Percentiles rank a stretch among this genome's conserved stretches.
Evolutionary conservation across 768 basidiomycete species (phyloP).

Genomic region (Pleurotus platypus): DNA sequence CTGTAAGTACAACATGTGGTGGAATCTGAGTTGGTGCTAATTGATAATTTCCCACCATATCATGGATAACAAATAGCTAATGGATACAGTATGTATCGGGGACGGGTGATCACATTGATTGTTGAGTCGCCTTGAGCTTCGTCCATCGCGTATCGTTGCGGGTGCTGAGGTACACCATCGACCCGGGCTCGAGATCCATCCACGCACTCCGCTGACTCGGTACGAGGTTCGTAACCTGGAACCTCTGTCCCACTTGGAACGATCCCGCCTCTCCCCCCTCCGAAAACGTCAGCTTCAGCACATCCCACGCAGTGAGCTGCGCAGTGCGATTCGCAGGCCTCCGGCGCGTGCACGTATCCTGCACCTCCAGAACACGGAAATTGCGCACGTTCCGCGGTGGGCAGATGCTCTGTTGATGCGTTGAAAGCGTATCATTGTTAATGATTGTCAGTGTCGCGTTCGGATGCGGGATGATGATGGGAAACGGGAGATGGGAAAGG

Average conservation of each 20-base stretch:
- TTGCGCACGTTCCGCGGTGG: conserved; percentile 73
- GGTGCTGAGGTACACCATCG: conserved; percentile 70
- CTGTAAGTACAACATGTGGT: too few species aligned
- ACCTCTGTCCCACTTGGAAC: conserved; percentile 64
- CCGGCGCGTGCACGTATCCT: conserved; percentile 56
- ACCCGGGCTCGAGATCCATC: conserved; percentile 56
- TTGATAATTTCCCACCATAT: not conserved
- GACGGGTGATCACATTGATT: not conserved
- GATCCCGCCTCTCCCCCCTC: conserved; percentile 47
- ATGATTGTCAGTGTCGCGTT: not conserved
- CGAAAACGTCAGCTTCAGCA: conserved; percentile 41
- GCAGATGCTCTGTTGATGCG: conserved; percentile 44
- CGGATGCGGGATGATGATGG: not conserved
- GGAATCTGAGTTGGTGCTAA: not conserved
- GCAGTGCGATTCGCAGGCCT: conserved; percentile 56
- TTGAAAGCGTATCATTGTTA: not conserved
- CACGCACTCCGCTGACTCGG: conserved; percentile 72
- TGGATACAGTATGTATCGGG: not conserved
- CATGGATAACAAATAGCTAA: not conserved
- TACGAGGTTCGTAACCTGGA: conserved; percentile 70
- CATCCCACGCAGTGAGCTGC: conserved; percentile 86
- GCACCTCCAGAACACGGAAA: conserved; percentile 70
- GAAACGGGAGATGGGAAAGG: not conserved
- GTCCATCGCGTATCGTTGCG: conserved; percentile 65
- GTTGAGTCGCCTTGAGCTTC: conserved; percentile 20